Conservation (phyloP, 2,329 filamentous ascomycete species). For the Fusarium sp. region DNA sequence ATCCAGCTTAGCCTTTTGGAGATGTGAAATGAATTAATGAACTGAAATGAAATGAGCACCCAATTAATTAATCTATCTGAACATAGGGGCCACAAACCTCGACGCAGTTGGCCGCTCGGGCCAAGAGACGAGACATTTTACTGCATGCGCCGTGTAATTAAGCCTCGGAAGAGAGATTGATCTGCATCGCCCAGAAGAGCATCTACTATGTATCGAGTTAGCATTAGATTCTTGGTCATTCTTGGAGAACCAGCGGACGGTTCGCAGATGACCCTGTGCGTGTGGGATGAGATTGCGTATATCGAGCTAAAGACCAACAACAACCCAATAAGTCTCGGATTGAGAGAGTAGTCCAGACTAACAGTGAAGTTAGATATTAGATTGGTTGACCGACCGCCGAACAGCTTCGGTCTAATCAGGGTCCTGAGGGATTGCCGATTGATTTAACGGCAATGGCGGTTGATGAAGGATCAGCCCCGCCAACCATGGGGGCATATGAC, state of each 20-base stretch:
- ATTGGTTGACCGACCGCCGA: slow-evolving; percentile 1
- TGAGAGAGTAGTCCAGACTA: neutral
- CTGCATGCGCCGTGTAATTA: slow-evolving; percentile 18
- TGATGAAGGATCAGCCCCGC: slow-evolving; percentile 36
- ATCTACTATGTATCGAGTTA: neutral
- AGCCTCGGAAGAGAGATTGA: slow-evolving; percentile 15
- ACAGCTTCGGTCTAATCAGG: slow-evolving; percentile 3
- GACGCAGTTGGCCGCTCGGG: slow-evolving; percentile 24
- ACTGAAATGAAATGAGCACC: slow-evolving; percentile 34
- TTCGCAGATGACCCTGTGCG: slow-evolving; percentile 33
- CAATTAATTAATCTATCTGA: slow-evolving; percentile 24
- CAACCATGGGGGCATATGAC: slow-evolving; percentile 4
- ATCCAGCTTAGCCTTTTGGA: slow-evolving; percentile 30
- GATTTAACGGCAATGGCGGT: slow-evolving; percentile 32
- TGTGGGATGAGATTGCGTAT: slow-evolving; percentile 12
- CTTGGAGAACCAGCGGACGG: slow-evolving; percentile 22
- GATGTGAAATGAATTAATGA: slow-evolving; percentile 8
- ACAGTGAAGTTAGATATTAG: neutral
- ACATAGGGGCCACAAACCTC: slow-evolving; percentile 25
- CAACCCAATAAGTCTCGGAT: slow-evolving; percentile 22
- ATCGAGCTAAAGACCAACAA: slow-evolving; percentile 12
- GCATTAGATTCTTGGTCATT: slow-evolving; percentile 1
- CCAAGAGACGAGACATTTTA: slow-evolving; percentile 8
- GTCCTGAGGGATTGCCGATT: slow-evolving; percentile 13
- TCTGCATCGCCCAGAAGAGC: slow-evolving; percentile 9